These are phyloP conservation scores for Pseudogymnoascus sp. DNA, from an alignment of 2,329 filamentous ascomycete genomes.

Conservation along the genomic window DNA sequence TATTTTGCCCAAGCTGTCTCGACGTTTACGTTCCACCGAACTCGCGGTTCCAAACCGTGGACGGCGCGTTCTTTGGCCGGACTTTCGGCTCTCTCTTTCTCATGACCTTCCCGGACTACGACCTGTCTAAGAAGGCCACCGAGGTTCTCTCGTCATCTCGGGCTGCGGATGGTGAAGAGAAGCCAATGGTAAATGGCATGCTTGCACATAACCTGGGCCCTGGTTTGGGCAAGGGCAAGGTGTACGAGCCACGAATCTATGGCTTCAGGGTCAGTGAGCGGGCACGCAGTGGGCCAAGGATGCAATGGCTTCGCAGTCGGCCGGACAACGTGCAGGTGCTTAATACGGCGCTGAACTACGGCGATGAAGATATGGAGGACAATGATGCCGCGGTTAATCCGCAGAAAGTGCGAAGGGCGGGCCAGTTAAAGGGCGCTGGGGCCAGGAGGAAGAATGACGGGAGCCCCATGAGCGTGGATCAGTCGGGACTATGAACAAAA, in stretches of 20 bases:
- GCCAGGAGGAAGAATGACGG: slow-evolving; percentile 20
- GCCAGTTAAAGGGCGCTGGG: slow-evolving; percentile 1
- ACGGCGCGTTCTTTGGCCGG: slow-evolving; percentile 95
- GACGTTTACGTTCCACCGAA: slow-evolving; percentile 98
- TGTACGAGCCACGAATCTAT: slow-evolving; percentile 95
- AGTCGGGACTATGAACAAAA: slow-evolving; percentile 5
- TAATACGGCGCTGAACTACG: slow-evolving; percentile 64
- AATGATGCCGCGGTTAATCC: slow-evolving; percentile 41
- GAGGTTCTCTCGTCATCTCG: slow-evolving; percentile 44
- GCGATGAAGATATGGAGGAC: slow-evolving; percentile 49
- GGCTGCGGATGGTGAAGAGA: slow-evolving; percentile 33
- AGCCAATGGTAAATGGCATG: slow-evolving; percentile 71
- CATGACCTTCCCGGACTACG: slow-evolving; percentile 95
- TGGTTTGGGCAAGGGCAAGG: slow-evolving; percentile 70
- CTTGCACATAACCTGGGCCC: slow-evolving; percentile 82
- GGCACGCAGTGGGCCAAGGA: slow-evolving; percentile 81
- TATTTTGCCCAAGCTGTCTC: slow-evolving; percentile 94
- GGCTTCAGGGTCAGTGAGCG: slow-evolving; percentile 92
- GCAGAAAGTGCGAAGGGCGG: slow-evolving; percentile 17
- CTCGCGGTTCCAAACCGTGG: slow-evolving; percentile 92
- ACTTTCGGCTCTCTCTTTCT: slow-evolving; percentile 97
- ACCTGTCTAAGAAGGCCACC: slow-evolving; percentile 67
- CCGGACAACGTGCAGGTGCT: slow-evolving; percentile 74
- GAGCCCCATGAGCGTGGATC: slow-evolving; percentile 29
- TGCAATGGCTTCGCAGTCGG: slow-evolving; percentile 91